phyloP scores from a whole-genome alignment of 805 yeast species.

The Pichia manshurica region DNA sequence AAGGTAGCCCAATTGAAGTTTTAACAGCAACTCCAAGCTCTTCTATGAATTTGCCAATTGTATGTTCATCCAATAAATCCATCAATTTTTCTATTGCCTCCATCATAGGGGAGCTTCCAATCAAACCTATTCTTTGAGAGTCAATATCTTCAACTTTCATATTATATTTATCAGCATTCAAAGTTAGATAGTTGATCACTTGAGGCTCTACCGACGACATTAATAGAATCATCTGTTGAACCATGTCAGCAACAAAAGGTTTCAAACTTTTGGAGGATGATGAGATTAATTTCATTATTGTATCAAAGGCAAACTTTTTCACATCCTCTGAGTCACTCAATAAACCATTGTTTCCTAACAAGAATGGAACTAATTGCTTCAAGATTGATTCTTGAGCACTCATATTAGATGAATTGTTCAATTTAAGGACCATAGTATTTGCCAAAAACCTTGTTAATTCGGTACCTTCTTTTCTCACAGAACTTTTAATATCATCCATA shows the following conservation, averaged over 20 bases:
- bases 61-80: slow-evolving; percentile 47
- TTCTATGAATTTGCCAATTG: slow-evolving; percentile 44
- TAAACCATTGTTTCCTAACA: slow-evolving; percentile 73
- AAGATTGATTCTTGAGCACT: slow-evolving; percentile 36
- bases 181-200: slow-evolving; percentile 71
- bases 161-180: slow-evolving; percentile 87
- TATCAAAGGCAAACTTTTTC: slow-evolving; percentile 64
- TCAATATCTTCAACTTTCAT: slow-evolving; percentile 68
- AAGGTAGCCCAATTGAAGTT: slow-evolving; percentile 80
- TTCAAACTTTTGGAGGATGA: slow-evolving; percentile 54
- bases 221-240: slow-evolving; percentile 61
- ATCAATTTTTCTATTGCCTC: slow-evolving; percentile 72
- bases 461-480: slow-evolving; percentile 78
- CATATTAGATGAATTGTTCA: slow-evolving; percentile 42
- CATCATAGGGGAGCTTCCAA: slow-evolving; percentile 84
- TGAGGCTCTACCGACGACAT: slow-evolving; percentile 93
- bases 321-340: slow-evolving; percentile 85
- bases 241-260: slow-evolving; percentile 62
- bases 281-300: slow-evolving; percentile 65
- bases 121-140: slow-evolving; percentile 62
- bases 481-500: slow-evolving; percentile 91
- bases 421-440: slow-evolving; percentile 50
- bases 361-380: slow-evolving; percentile 63
- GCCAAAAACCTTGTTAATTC: slow-evolving; percentile 64
- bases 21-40: slow-evolving; percentile 52